phyloP scores from a whole-genome alignment of 2,329 filamentous ascomycete species.

The Colletotrichum sublineola region DNA sequence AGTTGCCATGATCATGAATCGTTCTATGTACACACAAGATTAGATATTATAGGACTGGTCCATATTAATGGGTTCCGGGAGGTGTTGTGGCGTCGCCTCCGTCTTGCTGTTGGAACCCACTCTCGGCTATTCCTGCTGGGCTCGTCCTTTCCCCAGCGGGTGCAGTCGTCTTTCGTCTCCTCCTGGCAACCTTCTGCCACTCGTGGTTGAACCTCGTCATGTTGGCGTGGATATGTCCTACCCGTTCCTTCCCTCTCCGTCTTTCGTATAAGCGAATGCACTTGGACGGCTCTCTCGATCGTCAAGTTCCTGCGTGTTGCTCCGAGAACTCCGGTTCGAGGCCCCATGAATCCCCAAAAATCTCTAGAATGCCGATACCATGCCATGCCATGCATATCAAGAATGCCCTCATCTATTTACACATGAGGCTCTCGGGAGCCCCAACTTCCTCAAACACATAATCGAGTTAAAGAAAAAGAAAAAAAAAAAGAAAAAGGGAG shows the following conservation, averaged over 20 bases:
- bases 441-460: constrained; percentile 46
- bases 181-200: constrained; percentile 43
- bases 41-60: constrained; percentile 48
- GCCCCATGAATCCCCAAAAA: constrained; percentile 56
- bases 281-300: constrained; percentile 45
- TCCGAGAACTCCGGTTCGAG: constrained; percentile 61
- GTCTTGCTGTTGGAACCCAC: constrained; percentile 29
- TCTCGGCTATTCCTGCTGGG: constrained; percentile 38
- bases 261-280: constrained; percentile 60
- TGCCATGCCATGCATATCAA: constrained; percentile 64
- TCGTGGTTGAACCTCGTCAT: constrained; percentile 35
- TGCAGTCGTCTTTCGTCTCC: constrained; percentile 42
- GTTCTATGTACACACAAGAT: constrained; percentile 49
- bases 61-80: constrained; percentile 41
- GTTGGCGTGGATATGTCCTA: constrained; percentile 39
- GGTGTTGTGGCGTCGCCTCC: constrained; percentile 35
- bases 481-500: constrained; percentile 13
- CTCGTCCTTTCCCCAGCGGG: constrained; percentile 35
- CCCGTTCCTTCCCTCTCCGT: constrained; percentile 37
- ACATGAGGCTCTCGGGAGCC: constrained; percentile 53
- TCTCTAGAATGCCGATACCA: constrained; percentile 64
- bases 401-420: constrained; percentile 64
- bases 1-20: constrained; percentile 42
- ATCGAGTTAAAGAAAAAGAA: constrained; percentile 40
- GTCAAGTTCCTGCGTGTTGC: constrained; percentile 54